Evolutionary conservation across 139 green algal genomes (phyloP).

Genomic region (Picochlorum sp.): DNA sequence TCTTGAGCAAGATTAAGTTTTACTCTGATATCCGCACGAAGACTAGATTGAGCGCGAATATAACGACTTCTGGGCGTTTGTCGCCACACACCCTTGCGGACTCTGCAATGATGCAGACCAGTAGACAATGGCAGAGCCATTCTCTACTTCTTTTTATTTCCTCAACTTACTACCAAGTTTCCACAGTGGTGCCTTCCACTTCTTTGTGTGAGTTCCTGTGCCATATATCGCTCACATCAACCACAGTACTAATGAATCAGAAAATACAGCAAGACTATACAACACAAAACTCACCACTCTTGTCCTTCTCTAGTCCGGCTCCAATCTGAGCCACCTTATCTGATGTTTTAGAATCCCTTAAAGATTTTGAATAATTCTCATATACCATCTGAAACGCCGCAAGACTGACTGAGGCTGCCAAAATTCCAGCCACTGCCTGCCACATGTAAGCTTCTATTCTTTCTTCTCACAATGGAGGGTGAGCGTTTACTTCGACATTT

Average conservation of each 20-base stretch:
- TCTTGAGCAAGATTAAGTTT: conserved; percentile 32
- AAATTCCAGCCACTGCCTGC: conserved; percentile 27
- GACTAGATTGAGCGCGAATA: not conserved
- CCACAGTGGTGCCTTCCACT: not conserved
- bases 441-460: conserved; percentile 20
- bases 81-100: no score
- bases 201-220: not conserved
- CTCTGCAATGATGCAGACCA: no score
- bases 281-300: no score
- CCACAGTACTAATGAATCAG: no score
- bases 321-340: no score
- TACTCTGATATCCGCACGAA: conserved; percentile 9
- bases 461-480: no score
- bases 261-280: no score
- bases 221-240: not conserved
- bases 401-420: conserved; percentile 23
- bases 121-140: no score
- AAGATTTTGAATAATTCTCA: not conserved
- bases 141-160: not conserved
- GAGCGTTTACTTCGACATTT: no score
- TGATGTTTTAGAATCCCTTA: no score
- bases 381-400: conserved; percentile 24
- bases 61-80: not conserved
- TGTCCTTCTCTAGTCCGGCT: no score
- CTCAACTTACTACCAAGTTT: not conserved